Evolutionary conservation across 2,329 filamentous ascomycete genomes (phyloP), one percentile per base, ranked within the genome.

Genomic region (Rhinocladiella similis): DNA sequence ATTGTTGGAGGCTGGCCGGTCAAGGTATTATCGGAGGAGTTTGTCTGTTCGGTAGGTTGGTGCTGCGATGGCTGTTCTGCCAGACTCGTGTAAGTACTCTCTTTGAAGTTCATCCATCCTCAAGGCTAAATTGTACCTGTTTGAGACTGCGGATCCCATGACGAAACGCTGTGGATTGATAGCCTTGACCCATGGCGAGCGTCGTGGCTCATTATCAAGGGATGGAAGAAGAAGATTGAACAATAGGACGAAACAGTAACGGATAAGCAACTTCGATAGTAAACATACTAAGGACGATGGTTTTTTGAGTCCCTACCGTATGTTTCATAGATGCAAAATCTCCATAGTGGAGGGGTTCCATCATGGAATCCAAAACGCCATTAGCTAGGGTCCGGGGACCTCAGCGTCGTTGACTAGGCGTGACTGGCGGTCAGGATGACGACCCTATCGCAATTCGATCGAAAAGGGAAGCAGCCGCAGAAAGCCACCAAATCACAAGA

Each of bases 171-270:
- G 9, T 42, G 36, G 13, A 53, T 49, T 45, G 53, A 50, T 39
- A 27, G n/a, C 45, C 42, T 49, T n/a, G n/a, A 19, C 42, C 22
- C 50, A 47, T 57, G 22, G 10, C 33, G 25, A 20, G 29, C 42
- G 16, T 41, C 53, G 39, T 27, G 10, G 20, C 57, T 41, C 57
- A 59, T 59, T 43, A 25, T 56, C 57, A 19, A 29, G 43, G 12
- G 22, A 13, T 19, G 41, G 5, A 25, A 51, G 48, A 27, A 20
- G 9, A 41, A 50, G 16, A 43, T 33, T 35, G 47, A 29, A 29
- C 18, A 27, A 39, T 39, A 54, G 35, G 47, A 29, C 7, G 42
- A 14, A 27, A 12, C 36, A 20, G 29, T n/a, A 38, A 33, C 2
- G 29, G 10, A 33, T 7, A 33, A 33, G 22, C 29, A 33, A 12